phyloP scores from a whole-genome alignment of 2,329 filamentous ascomycete genomes.

The Emergomyces pasteurianus region DNA sequence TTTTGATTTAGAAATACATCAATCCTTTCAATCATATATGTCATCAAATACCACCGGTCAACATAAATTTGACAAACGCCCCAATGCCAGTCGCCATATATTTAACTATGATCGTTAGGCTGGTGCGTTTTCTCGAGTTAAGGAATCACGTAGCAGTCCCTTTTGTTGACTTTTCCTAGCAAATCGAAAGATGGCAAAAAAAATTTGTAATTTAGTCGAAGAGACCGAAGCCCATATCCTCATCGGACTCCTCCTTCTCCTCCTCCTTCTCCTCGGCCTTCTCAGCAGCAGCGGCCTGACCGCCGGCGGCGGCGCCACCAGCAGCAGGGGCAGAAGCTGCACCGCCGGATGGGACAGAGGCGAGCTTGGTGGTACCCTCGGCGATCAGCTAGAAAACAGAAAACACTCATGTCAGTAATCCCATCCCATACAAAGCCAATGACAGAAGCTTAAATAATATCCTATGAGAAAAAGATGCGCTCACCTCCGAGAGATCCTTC shows the following conservation, averaged over 20 bases:
- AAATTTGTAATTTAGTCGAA: constrained; percentile 42
- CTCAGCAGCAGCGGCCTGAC: constrained; percentile 49
- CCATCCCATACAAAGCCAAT: constrained; percentile 5
- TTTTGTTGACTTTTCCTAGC: constrained; percentile 16
- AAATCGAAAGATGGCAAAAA: not conserved
- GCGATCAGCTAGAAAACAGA: constrained; percentile 60
- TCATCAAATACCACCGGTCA: not conserved
- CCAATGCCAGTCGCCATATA: not conserved
- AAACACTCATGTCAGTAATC: constrained; percentile 13
- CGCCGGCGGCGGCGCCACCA: constrained; percentile 52
- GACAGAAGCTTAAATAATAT: not conserved
- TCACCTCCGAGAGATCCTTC: constrained; percentile 75
- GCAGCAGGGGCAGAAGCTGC: constrained; percentile 54
- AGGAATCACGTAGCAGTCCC: constrained; percentile 8
- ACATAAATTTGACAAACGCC: not conserved
- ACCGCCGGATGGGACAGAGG: constrained; percentile 91
- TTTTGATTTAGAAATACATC: not conserved
- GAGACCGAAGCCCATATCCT: constrained; percentile 65
- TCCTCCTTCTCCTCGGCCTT: constrained; percentile 61
- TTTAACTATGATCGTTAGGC: not conserved
- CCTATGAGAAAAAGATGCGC: constrained; percentile 19
- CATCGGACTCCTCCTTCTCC: constrained; percentile 66
- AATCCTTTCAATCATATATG: not conserved
- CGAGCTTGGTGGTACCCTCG: constrained; percentile 84
- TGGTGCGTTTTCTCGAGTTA: not conserved